A percentile compares a stretch with the other conserved stretches of the same genome.
phyloP scores from a whole-genome alignment of 495 filamentous ascomycete genomes.

The Tuber magnatum region DNA sequence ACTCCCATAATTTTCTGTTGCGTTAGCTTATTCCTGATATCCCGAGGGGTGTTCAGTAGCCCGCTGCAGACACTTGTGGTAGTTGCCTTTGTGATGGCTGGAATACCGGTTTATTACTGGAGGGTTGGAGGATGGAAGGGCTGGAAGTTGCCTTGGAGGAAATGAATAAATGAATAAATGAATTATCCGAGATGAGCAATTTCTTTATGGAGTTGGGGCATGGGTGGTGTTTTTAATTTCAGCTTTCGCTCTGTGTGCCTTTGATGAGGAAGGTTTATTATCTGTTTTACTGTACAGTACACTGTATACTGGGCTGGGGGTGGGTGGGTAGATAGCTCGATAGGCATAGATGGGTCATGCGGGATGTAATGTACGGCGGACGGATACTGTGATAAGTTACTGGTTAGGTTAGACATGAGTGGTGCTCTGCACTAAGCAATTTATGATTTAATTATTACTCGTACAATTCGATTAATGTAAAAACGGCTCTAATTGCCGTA shows the following conservation, averaged over 20 bases:
- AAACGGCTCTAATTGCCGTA: not conserved
- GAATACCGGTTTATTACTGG: slow-evolving; percentile 84
- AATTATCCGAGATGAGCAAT: not conserved
- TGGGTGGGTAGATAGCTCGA: not conserved
- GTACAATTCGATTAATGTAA: not conserved
- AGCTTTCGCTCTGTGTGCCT: not conserved
- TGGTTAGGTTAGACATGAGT: not conserved
- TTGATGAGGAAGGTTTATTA: not conserved
- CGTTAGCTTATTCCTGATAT: slow-evolving; percentile 85
- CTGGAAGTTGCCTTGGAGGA: not conserved
- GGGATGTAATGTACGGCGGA: not conserved
- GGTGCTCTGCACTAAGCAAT: not conserved
- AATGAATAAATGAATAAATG: not conserved
- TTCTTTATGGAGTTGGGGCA: not conserved
- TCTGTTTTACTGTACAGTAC: not conserved
- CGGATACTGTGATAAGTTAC: not conserved
- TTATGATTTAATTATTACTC: not conserved
- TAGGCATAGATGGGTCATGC: not conserved
- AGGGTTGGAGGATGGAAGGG: slow-evolving; percentile 53
- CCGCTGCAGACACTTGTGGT: slow-evolving; percentile 86
- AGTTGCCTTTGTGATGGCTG: slow-evolving; percentile 70
- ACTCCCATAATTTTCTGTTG: slow-evolving; percentile 98
- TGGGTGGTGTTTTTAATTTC: slow-evolving; percentile 2
- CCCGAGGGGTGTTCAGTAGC: slow-evolving; percentile 75
- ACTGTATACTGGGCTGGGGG: not conserved